Evolutionary conservation across 2,329 filamentous ascomycete species (phyloP), one percentile per base, ranked within the genome.

Genomic region (Macrophomina phaseolina): DNA sequence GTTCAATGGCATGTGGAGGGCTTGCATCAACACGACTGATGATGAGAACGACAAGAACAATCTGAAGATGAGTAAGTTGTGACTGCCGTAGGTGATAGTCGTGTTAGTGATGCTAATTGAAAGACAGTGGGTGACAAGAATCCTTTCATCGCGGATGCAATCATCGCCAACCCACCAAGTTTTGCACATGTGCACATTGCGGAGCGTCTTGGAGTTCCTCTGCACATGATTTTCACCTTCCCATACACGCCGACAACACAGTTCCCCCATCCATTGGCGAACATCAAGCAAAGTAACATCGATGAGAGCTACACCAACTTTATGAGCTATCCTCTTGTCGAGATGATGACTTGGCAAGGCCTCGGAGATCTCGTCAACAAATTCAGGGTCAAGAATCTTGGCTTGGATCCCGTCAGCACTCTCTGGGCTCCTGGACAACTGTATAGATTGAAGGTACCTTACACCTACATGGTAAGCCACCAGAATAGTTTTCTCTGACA

Each of bases 181-280:
- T 93, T 92, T 75, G 91, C 90, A 0, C 90, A 92, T 70, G 84
- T 92, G 4, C 91, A 93, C 72, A 86, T 90, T 68, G 91, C 91
- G 1, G 90, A 93, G 78, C 90, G 90, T 74, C 76, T 93, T 69
- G 90, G 90, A 0, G 87, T 93, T 30, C 91, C 91, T 0, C 75
- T 93, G 16, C 91, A 93, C 72, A 87, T 97, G 79, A 96, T 97
- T 91, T 97, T 97, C 80, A 97, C 93, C 67, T 90, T 94, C 67
- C 91, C 91, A 0, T 94, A 92, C 73, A 91, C 88, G 0, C 90
- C 91, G 0, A 94, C 91, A 0, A 85, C 89, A 65, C 84, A 87
- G 0, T 94, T 94, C 70, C 90, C 91, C 0, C 91, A 94, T 74
- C 91, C 92, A 0, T 76, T 94, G 60, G 91, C 91, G 9, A 92